Evolutionary conservation across 345 rosid genomes (phyloP).

Genomic region (Euphorbia pulcherrima): DNA sequence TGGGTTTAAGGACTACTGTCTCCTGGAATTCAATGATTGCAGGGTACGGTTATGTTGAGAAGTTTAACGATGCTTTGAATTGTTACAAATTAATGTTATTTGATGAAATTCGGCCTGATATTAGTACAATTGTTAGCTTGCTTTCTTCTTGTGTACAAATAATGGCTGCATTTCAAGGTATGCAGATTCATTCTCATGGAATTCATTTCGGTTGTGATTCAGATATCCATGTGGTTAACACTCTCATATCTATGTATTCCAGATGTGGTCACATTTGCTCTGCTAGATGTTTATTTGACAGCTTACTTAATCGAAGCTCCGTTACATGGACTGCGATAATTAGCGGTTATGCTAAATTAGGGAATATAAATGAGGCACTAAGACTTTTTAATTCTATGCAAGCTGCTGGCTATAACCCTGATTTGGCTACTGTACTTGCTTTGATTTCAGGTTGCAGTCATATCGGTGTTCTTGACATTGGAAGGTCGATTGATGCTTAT

Average conservation of each 20-base stretch:
- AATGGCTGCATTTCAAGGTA: slow-evolving; percentile 40
- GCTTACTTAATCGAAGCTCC: slow-evolving; percentile 38
- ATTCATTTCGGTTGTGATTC: slow-evolving; percentile 42
- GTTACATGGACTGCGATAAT: slow-evolving; percentile 90
- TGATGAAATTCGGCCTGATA: slow-evolving; percentile 48
- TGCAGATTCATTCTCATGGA: slow-evolving; percentile 53
- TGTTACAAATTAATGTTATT: slow-evolving; percentile 50
- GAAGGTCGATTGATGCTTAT: slow-evolving; percentile 49
- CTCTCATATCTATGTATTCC: slow-evolving; percentile 64
- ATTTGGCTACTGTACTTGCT: slow-evolving; percentile 55
- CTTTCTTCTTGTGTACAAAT: slow-evolving; percentile 45
- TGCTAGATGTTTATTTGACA: slow-evolving; percentile 54
- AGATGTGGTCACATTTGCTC: slow-evolving; percentile 42
- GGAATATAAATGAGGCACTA: slow-evolving; percentile 55
- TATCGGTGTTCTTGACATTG: slow-evolving; percentile 52
- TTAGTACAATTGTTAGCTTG: slow-evolving; percentile 52
- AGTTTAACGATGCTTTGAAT: slow-evolving; percentile 30
- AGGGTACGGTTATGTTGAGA: slow-evolving; percentile 39
- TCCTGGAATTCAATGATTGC: slow-evolving; percentile 67
- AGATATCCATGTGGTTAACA: slow-evolving; percentile 39
- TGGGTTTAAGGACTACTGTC: slow-evolving; percentile 29
- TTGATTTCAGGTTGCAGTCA: slow-evolving; percentile 57
- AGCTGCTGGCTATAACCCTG: slow-evolving; percentile 44
- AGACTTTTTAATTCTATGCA: slow-evolving; percentile 46
- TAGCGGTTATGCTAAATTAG: slow-evolving; percentile 63